Evolutionary conservation across 2,329 filamentous ascomycete species (phyloP), one percentile per base, ranked within the genome.

Genomic region (Hypoxylon sp.): DNA sequence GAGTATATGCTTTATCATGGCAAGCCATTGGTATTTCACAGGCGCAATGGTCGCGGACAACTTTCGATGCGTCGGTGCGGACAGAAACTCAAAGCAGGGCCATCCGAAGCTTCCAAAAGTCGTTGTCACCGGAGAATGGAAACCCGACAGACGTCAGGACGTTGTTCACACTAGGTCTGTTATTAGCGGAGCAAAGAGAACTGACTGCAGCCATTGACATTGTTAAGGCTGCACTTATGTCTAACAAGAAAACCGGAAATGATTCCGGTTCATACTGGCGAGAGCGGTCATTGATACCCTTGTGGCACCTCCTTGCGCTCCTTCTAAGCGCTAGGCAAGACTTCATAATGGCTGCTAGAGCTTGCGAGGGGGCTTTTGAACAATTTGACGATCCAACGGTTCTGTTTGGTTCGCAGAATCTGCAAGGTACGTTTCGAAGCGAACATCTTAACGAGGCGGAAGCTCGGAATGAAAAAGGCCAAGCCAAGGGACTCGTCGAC

Each of bases 241-340:
- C 89, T 3, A 86, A 85, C 49, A 88, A 86, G 67, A 81, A 83
- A 4, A 75, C 82, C 30, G 81, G 80, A 17, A 81, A 83, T 44
- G 78, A 81, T 44, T 81, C 83, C 55, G 85, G 85, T 0, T 82
- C 83, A 1, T 88, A 85, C 71, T 89, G 86, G 86, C 85, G 89
- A 62, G 90, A 94, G 77, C 84, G 89, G 51, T 85, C 87, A 6
- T 81, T 91, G 35, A 90, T 98, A 25, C 91, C 95, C 2, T 81
- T 98, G 25, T 98, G 96, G 95, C 96, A 99, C 82, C 85, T 99
- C 14, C 85, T 99, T 51, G 91, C 94, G 0, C 85, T 99, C 25
- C 85, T 98, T 22, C 82, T 98, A 31, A 97, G 93, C 72, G 93
- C 94, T 0, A 90, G 92, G 71, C 92, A 97, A 72, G 94, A 98